Conservation (phyloP, 192 early-diverging fungal genomes). For the Linnemannia hyalina region DNA sequence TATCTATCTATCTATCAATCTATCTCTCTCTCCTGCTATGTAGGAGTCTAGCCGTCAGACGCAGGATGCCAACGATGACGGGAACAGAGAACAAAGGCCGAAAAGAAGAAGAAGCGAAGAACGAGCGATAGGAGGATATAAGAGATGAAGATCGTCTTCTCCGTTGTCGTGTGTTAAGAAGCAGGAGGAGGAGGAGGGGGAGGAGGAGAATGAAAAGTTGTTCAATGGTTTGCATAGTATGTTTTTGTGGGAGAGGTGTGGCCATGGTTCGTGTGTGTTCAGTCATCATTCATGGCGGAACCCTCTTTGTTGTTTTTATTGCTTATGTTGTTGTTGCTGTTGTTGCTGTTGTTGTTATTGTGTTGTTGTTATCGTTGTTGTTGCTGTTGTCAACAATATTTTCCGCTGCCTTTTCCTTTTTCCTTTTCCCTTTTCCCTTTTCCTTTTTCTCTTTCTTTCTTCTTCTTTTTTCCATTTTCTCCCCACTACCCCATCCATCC, state of each 20-base stretch:
- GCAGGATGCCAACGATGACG: not conserved
- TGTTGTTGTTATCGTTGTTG: no score
- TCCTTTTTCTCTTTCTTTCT: not conserved
- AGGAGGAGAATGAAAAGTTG: no score
- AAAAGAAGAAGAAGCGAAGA: not conserved
- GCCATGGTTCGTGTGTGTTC: no score
- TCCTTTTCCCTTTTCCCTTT: not conserved
- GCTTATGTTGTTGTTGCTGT: no score
- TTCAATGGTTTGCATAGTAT: no score
- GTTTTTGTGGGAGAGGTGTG: no score
- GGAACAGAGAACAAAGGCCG: not conserved
- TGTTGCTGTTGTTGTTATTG: no score
- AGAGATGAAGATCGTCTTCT: not conserved
- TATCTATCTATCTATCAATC: constrained; percentile 7
- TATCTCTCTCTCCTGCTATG: not conserved
- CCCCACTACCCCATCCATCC: not conserved
- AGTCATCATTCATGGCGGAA: no score
- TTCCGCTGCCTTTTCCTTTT: no score
- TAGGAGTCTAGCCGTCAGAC: not conserved
- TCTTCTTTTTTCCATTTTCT: not conserved
- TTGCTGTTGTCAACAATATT: no score
- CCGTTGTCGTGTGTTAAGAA: not conserved
- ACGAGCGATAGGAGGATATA: not conserved
- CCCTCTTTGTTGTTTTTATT: no score
- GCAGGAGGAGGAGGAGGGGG: no score